phyloP scores from a whole-genome alignment of 2,329 filamentous ascomycete genomes.

The Talaromyces rugulosus region DNA sequence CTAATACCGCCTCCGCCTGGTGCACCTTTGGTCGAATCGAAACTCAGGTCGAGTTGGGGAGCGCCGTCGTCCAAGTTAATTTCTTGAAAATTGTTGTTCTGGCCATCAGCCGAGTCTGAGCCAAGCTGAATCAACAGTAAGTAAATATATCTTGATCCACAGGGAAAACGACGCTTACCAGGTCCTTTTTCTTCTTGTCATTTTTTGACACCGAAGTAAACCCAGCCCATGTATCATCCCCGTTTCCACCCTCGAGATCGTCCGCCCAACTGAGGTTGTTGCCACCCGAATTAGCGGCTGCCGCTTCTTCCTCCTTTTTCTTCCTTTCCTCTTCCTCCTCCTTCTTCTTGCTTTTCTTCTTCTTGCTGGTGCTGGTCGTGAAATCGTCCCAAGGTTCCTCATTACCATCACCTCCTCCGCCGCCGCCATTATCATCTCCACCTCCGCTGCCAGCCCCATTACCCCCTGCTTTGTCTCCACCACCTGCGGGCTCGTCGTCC shows the following conservation, averaged over 20 bases:
- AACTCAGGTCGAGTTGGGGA: constrained; percentile 55
- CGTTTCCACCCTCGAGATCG: constrained; percentile 34
- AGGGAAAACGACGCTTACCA: constrained; percentile 36
- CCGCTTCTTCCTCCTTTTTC: constrained; percentile 26
- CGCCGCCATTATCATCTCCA: constrained; percentile 25
- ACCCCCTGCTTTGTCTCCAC: constrained; percentile 25
- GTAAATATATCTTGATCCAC: not conserved
- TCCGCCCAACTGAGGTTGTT: constrained; percentile 44
- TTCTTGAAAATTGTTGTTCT: constrained; percentile 58
- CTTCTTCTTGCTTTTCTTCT: constrained; percentile 27
- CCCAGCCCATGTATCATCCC: constrained; percentile 51
- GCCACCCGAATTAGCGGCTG: constrained; percentile 25
- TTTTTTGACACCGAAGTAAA: constrained; percentile 48
- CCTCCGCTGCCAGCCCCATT: constrained; percentile 26
- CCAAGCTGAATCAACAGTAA: constrained; percentile 22
- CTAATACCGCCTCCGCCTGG: constrained; percentile 35
- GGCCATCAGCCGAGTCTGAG: constrained; percentile 24
- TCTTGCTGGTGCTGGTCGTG: constrained; percentile 30
- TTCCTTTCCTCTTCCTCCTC: constrained; percentile 24
- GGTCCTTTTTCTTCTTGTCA: constrained; percentile 57
- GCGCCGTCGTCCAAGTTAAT: constrained; percentile 61
- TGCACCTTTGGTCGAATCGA: constrained; percentile 45
- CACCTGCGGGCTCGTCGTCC: constrained; percentile 29
- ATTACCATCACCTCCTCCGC: constrained; percentile 27
- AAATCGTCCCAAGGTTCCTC: constrained; percentile 36